Percentiles rank a stretch among this genome's conserved stretches.
Conservation (phyloP, 352 stramenopile species). For the Globisporangium paddicum region DNA sequence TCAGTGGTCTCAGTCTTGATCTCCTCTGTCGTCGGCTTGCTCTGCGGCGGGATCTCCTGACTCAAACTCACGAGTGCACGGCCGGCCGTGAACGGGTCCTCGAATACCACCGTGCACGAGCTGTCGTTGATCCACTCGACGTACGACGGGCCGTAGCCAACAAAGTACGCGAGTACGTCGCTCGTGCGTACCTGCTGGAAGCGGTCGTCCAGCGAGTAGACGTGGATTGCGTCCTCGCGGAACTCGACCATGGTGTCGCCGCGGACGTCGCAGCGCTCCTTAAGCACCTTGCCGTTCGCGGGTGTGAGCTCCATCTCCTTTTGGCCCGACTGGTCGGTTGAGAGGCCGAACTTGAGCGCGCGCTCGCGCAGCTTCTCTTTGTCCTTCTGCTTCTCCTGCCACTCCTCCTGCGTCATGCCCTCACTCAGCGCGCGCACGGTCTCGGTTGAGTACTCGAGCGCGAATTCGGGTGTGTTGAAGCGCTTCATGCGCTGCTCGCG, state of each 20-base stretch:
- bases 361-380: slow-evolving; percentile 61
- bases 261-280: slow-evolving; percentile 58
- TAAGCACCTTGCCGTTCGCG: slow-evolving; percentile 46
- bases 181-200: slow-evolving; percentile 80
- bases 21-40: slow-evolving; percentile 16
- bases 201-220: slow-evolving; percentile 77
- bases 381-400: slow-evolving; percentile 48
- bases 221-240: slow-evolving; percentile 69
- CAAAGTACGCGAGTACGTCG: slow-evolving; percentile 77
- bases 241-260: slow-evolving; percentile 29
- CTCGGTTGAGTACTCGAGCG: slow-evolving; percentile 62
- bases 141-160: slow-evolving; percentile 76
- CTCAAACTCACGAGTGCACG: slow-evolving; percentile 58
- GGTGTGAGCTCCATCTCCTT: slow-evolving; percentile 27
- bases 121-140: slow-evolving; percentile 88
- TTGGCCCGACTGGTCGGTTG: slow-evolving; percentile 30
- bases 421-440: slow-evolving; percentile 49
- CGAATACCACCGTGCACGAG: slow-evolving; percentile 78
- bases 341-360: slow-evolving; percentile 68
- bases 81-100: slow-evolving; percentile 64
- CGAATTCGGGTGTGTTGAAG: slow-evolving; percentile 75
- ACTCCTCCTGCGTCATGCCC: slow-evolving; percentile 72
- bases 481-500: slow-evolving; percentile 73
- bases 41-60: slow-evolving; percentile 45
- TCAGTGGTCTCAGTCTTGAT: slow-evolving; percentile 14